Evolutionary conservation across 2,329 filamentous ascomycete species (phyloP).

Genomic region (Thelonectria olida): DNA sequence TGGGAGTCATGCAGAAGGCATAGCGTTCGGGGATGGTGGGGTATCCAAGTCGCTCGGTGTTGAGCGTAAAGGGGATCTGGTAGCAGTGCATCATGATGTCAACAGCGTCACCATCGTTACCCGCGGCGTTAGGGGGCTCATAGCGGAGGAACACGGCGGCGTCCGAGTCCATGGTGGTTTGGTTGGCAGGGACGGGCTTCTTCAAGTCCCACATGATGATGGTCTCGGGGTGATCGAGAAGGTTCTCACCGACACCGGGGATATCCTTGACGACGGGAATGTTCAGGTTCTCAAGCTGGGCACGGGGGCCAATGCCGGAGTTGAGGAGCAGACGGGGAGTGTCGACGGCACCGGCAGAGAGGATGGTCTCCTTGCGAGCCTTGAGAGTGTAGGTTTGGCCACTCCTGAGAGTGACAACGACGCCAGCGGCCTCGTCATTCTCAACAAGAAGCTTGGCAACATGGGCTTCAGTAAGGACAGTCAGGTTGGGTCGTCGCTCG

Average conservation of each 20-base stretch:
- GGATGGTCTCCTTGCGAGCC: constrained; percentile 79
- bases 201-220: constrained; percentile 81
- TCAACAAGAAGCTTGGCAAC: constrained; percentile 82
- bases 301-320: constrained; percentile 65
- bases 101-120: constrained; percentile 77
- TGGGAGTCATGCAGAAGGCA: constrained; percentile 93
- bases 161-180: constrained; percentile 92
- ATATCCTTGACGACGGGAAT: constrained; percentile 66
- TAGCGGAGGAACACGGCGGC: constrained; percentile 88
- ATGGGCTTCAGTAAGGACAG: constrained; percentile 87
- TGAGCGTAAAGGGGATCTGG: constrained; percentile 91
- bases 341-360: constrained; percentile 83
- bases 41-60: constrained; percentile 83
- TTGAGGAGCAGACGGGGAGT: constrained; percentile 74
- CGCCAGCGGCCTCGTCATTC: constrained; percentile 75
- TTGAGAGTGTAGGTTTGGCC: constrained; percentile 64
- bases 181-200: constrained; percentile 76
- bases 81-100: constrained; percentile 98
- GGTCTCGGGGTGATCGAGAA: constrained; percentile 68
- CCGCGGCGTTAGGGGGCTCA: constrained; percentile 72
- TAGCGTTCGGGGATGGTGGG: constrained; percentile 71
- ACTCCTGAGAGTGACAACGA: constrained; percentile 70
- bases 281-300: constrained; percentile 61
- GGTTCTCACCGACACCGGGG: constrained; percentile 68
- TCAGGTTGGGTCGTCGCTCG: constrained; percentile 84